phyloP scores from a whole-genome alignment of 2,329 filamentous ascomycete genomes.

The Penicillium sp. region DNA sequence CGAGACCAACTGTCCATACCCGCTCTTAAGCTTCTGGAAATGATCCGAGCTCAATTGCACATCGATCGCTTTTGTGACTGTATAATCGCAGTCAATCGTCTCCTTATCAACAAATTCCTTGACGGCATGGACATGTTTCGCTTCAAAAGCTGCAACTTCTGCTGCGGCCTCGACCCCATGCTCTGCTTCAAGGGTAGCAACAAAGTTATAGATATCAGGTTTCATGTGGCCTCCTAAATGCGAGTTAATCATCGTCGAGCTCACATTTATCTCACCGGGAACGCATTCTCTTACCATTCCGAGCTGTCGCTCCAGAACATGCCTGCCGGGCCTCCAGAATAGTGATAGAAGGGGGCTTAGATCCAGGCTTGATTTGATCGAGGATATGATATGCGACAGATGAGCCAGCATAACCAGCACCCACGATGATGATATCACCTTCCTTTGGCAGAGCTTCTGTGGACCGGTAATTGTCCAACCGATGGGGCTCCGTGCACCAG shows the following conservation, averaged over 20 bases:
- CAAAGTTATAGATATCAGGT: slow-evolving; percentile 50
- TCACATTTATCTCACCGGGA: too few relatives aligned
- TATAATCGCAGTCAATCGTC: slow-evolving; percentile 52
- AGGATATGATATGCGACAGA: slow-evolving; percentile 52
- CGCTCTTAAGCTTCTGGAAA: slow-evolving; percentile 39
- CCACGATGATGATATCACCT: slow-evolving; percentile 54
- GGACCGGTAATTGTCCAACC: slow-evolving; percentile 51
- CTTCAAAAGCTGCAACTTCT: slow-evolving; percentile 50
- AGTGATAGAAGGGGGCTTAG: slow-evolving; percentile 38
- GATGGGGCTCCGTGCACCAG: slow-evolving; percentile 51
- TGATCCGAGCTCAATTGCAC: slow-evolving; percentile 43
- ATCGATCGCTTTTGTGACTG: slow-evolving; percentile 48
- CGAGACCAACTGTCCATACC: slow-evolving; percentile 37
- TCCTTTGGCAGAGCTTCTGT: slow-evolving; percentile 45
- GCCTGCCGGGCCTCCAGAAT: slow-evolving; percentile 50
- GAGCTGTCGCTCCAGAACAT: slow-evolving; percentile 52
- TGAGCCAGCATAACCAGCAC: slow-evolving; percentile 53
- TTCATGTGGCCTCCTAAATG: slow-evolving; percentile 48
- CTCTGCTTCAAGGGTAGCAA: slow-evolving; percentile 39
- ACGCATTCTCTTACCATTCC: slow-evolving; percentile 42
- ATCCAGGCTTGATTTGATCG: slow-evolving; percentile 23
- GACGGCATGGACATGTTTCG: slow-evolving; percentile 48
- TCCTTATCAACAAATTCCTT: slow-evolving; percentile 49
- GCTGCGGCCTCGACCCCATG: slow-evolving; percentile 45
- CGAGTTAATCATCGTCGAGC: neutral